Evolutionary conservation across 768 basidiomycete species (phyloP).

Genomic region (Mycena vitilis): DNA sequence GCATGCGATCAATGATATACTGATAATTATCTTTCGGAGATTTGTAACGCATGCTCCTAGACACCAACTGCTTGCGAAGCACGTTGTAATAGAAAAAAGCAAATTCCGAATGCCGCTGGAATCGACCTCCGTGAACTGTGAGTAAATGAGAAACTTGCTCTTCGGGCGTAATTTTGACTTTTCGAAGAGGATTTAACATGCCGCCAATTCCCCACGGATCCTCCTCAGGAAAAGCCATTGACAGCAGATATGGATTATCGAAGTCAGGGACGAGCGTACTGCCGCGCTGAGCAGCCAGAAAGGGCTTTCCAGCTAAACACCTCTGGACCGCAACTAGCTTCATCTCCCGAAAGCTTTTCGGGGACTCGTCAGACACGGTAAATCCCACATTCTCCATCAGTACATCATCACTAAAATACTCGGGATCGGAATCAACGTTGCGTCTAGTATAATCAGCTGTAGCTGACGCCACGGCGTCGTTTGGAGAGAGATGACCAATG

Average conservation of each 20-base stretch:
- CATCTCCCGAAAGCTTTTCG: not conserved
- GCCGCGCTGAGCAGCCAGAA: not conserved
- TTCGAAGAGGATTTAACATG: not conserved
- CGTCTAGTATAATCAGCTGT: not conserved
- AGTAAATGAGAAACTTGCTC: not conserved
- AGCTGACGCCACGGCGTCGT: not conserved
- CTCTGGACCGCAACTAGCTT: not conserved
- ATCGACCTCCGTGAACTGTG: not conserved
- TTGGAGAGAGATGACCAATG: not conserved
- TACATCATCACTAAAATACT: not conserved
- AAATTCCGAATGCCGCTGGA: not conserved
- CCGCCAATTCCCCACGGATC: constrained; percentile 9
- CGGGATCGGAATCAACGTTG: not conserved
- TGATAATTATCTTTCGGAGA: no score
- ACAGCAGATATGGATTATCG: not conserved
- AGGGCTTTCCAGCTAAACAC: not conserved
- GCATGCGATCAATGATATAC: no score
- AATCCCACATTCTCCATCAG: not conserved
- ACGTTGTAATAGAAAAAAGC: no score
- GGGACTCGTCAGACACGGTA: not conserved
- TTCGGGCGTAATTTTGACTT: not conserved
- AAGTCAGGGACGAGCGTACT: not conserved
- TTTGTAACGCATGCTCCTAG: no score
- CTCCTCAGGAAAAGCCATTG: not conserved
- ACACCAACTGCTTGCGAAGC: no score